Percentiles rank a stretch among this genome's conserved stretches.
Evolutionary conservation across 1,284 basidiomycete genomes (phyloP).

Genomic region (Ceraceosorus guamensis): DNA sequence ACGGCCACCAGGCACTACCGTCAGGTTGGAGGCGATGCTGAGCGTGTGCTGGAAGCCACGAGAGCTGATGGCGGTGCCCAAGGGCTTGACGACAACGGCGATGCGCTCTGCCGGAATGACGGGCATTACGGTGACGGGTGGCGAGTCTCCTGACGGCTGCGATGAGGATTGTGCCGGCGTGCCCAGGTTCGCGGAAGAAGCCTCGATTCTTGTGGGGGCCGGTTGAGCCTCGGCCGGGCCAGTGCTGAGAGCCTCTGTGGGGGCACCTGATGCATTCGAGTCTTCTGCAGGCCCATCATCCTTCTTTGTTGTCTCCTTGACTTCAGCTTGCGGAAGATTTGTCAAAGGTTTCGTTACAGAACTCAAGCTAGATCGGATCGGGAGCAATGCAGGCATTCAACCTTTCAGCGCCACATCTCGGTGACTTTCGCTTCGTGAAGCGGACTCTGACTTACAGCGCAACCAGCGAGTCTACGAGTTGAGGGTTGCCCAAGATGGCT

Average conservation of each 20-base stretch:
- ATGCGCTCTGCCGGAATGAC: constrained; percentile 34
- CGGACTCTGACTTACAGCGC: constrained; percentile 15
- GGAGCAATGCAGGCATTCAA: too few species aligned
- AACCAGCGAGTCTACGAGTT: constrained; percentile 42
- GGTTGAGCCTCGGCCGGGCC: not conserved
- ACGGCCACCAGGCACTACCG: constrained; percentile 28
- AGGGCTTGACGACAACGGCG: constrained; percentile 36
- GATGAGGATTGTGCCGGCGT: not conserved
- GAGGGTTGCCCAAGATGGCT: constrained; percentile 34
- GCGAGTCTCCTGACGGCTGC: not conserved
- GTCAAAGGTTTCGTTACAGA: too few species aligned
- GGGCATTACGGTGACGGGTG: constrained; percentile 2
- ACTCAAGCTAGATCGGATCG: too few species aligned
- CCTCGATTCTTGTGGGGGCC: not conserved
- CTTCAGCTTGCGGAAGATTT: not conserved
- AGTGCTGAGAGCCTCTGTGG: constrained; percentile 2
- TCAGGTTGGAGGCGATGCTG: constrained; percentile 39
- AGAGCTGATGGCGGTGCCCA: constrained; percentile 38
- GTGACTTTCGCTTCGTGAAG: too few species aligned
- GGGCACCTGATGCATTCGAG: not conserved
- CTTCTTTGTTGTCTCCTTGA: constrained; percentile 6
- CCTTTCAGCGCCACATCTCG: too few species aligned
- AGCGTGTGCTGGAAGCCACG: constrained; percentile 48
- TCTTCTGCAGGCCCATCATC: not conserved
- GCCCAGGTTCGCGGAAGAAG: too few species aligned